Percentiles rank a stretch among this genome's conserved stretches.
These are phyloP conservation scores for Endoconidiophora polonica DNA, from an alignment of 2,329 filamentous ascomycete species.

Conservation along the genomic window DNA sequence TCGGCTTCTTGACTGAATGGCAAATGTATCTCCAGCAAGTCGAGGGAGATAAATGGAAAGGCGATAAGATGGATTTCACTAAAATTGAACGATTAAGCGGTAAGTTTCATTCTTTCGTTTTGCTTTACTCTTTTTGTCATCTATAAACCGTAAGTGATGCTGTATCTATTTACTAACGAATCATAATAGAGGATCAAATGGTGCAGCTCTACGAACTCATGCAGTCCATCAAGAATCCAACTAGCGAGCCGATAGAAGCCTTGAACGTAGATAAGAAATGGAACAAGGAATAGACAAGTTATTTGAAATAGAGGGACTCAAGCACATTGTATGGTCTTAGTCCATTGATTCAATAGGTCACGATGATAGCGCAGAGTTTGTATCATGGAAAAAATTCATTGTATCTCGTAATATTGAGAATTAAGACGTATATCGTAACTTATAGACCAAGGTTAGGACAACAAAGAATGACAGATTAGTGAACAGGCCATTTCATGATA, in stretches of 20 bases:
- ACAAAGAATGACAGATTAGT: background rate
- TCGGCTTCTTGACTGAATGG: slow-evolving; percentile 94
- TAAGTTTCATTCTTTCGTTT: slow-evolving; percentile 26
- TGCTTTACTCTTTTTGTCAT: too few relatives aligned
- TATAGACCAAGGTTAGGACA: too few relatives aligned
- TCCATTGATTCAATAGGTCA: background rate
- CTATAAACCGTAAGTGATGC: background rate
- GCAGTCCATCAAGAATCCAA: slow-evolving; percentile 48
- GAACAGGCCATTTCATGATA: background rate
- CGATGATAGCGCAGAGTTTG: background rate
- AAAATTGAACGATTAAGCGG: slow-evolving; percentile 30
- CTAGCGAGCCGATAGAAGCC: background rate
- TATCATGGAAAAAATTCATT: background rate
- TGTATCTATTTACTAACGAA: background rate
- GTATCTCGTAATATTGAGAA: too few relatives aligned
- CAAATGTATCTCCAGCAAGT: slow-evolving; percentile 86
- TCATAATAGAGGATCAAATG: slow-evolving; percentile 63
- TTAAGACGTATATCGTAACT: too few relatives aligned
- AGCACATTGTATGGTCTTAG: background rate
- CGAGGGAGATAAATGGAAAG: slow-evolving; percentile 73
- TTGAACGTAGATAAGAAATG: slow-evolving; percentile 4
- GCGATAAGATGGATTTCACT: slow-evolving; percentile 22
- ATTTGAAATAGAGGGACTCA: background rate
- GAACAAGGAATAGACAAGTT: background rate
- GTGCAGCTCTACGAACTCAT: slow-evolving; percentile 90